These are phyloP conservation scores for Atractiella rhizophila DNA, from an alignment of 768 basidiomycete genomes.

Conservation along the genomic window DNA sequence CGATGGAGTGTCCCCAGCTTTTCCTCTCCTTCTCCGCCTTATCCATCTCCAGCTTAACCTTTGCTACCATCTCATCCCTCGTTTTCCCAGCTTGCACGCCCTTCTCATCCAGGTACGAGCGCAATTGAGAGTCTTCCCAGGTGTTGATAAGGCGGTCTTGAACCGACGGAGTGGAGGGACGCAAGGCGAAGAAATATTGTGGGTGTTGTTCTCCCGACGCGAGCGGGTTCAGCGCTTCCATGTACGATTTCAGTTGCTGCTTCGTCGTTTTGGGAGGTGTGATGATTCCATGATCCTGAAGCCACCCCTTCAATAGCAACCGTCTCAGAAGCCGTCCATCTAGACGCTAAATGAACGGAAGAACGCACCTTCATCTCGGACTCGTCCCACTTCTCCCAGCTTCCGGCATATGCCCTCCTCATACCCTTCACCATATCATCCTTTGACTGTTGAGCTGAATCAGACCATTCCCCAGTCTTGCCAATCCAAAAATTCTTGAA, in stretches of 20 bases:
- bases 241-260: conserved; percentile 3
- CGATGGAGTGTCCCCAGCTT: conserved; percentile 7
- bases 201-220: conserved; percentile 31
- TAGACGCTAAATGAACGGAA: conserved; percentile 7
- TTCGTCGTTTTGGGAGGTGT: conserved; percentile 29
- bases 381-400: conserved; percentile 16
- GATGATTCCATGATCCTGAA: too few relatives aligned
- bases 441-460: too few relatives aligned
- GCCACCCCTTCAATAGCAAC: too few relatives aligned
- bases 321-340: too few relatives aligned
- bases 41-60: conserved; percentile 39
- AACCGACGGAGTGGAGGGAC: not conserved
- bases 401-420: conserved; percentile 16
- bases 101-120: conserved; percentile 61
- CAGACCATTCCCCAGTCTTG: too few relatives aligned
- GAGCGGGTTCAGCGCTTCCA: conserved; percentile 29
- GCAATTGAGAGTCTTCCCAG: conserved; percentile 62
- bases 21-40: conserved; percentile 13
- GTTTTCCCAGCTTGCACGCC: conserved; percentile 58
- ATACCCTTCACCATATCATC: too few relatives aligned
- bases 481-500: too few relatives aligned
- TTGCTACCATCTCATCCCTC: conserved; percentile 48
- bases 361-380: conserved; percentile 8
- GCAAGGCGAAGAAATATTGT: conserved; percentile 14
- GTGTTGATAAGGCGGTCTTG: conserved; percentile 10